Conservation (phyloP, 768 basidiomycete species). For the Tricholoma sp. region DNA sequence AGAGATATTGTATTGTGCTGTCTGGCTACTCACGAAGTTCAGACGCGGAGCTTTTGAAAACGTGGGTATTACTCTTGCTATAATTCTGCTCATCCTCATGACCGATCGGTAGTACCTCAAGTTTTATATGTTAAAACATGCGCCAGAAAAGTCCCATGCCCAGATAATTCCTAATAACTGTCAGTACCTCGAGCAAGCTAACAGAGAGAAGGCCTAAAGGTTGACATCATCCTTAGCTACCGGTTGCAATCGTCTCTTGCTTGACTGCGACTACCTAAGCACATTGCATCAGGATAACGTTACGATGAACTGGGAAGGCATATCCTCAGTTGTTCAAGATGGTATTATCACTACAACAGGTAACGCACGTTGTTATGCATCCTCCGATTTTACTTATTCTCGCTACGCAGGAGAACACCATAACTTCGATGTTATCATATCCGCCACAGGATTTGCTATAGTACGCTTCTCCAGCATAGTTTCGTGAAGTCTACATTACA, state of each 20-base stretch:
- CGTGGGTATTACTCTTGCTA: background rate
- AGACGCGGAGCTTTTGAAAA: background rate
- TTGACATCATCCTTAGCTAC: slow-evolving; percentile 23
- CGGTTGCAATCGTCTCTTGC: slow-evolving; percentile 52
- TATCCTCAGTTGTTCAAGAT: slow-evolving; percentile 32
- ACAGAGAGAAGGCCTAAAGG: background rate
- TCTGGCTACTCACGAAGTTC: background rate
- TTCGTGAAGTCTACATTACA: background rate
- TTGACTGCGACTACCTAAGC: slow-evolving; percentile 44
- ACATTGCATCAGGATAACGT: slow-evolving; percentile 44
- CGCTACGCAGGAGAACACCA: slow-evolving; percentile 23
- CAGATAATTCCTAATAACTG: slow-evolving; percentile 45
- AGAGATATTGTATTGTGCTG: background rate
- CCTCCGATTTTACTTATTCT: background rate
- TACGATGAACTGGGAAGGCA: slow-evolving; percentile 34
- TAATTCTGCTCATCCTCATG: background rate
- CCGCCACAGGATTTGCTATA: slow-evolving; percentile 31
- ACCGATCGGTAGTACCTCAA: background rate
- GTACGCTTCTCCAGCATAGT: slow-evolving; percentile 12
- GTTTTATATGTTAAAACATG: slow-evolving; percentile 31
- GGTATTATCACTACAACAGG: slow-evolving; percentile 40
- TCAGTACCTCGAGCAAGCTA: slow-evolving; percentile 16
- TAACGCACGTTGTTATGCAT: background rate
- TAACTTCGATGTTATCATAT: slow-evolving; percentile 35
- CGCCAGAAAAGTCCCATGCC: slow-evolving; percentile 41